Evolutionary conservation across 371 early-diverging fungal genomes (phyloP).

Genomic region (Apophysomyces sp.): DNA sequence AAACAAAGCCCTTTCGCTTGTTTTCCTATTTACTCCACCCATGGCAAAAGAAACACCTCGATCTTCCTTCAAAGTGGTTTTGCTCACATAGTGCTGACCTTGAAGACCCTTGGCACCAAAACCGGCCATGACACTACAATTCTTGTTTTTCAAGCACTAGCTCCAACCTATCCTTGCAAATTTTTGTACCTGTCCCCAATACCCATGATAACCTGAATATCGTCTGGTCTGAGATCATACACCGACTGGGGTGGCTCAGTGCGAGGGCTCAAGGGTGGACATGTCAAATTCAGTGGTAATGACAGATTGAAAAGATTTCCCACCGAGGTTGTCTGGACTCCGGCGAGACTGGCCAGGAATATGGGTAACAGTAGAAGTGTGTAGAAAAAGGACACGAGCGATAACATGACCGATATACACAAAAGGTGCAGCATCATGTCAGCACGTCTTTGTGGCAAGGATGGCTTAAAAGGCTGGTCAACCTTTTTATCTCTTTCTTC

Average conservation of each 20-base stretch:
- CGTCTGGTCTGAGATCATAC: constrained; percentile 55
- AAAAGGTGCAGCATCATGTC: constrained; percentile 6
- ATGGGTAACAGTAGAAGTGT: constrained; percentile 22
- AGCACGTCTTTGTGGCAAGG: not conserved
- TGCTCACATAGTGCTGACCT: constrained; percentile 22
- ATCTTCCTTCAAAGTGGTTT: constrained; percentile 32
- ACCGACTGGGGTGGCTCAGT: constrained; percentile 19
- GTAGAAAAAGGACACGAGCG: constrained; percentile 17
- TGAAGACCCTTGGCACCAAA: constrained; percentile 55
- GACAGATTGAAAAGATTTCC: not conserved
- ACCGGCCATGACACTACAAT: constrained; percentile 62
- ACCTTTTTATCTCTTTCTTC: not conserved
- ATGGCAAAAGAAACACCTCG: constrained; percentile 53
- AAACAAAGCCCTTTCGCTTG: no score
- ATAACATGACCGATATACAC: not conserved
- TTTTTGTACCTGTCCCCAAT: constrained; percentile 58
- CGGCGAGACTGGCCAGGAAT: not conserved
- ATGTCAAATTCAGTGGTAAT: constrained; percentile 20
- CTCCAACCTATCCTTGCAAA: not conserved
- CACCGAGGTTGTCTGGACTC: not conserved
- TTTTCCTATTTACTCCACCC: constrained; percentile 39
- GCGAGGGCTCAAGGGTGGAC: constrained; percentile 39
- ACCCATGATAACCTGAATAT: constrained; percentile 60
- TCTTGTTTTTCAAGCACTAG: not conserved
- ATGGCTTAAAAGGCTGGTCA: not conserved